Conservation (phyloP, 768 basidiomycete genomes). For the Leccinum subgranulosum region DNA sequence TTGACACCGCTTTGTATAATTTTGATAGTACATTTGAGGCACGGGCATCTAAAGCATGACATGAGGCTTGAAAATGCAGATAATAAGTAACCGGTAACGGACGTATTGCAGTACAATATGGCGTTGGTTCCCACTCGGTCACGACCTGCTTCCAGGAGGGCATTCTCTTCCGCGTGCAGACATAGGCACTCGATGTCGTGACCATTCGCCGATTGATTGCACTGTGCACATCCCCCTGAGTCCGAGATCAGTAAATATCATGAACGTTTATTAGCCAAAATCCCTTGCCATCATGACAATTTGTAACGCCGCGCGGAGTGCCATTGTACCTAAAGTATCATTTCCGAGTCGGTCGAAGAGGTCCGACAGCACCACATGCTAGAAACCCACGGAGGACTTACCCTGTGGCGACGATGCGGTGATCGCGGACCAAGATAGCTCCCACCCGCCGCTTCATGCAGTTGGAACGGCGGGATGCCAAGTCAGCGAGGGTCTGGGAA, state of each 20-base stretch:
- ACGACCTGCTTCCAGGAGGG: constrained; percentile 87
- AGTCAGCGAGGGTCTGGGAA: constrained; percentile 75
- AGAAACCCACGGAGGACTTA: constrained; percentile 29
- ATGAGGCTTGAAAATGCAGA: not conserved
- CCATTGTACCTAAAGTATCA: constrained; percentile 79
- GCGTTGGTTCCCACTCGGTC: constrained; percentile 82
- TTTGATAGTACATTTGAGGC: constrained; percentile 94
- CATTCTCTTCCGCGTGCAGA: constrained; percentile 97
- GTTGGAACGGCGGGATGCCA: constrained; percentile 87
- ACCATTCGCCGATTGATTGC: constrained; percentile 54
- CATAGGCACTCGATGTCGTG: constrained; percentile 81
- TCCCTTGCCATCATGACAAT: constrained; percentile 57
- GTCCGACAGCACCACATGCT: not conserved
- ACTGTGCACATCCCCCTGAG: constrained; percentile 85
- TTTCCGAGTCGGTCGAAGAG: not conserved
- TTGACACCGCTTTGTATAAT: constrained; percentile 94
- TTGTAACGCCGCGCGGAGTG: constrained; percentile 83
- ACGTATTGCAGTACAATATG: constrained; percentile 99
- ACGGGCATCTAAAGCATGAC: constrained; percentile 74
- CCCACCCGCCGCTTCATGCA: constrained; percentile 98
- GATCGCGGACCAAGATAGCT: constrained; percentile 84
- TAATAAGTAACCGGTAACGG: constrained; percentile 27
- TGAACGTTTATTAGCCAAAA: not conserved
- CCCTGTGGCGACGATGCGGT: constrained; percentile 79
- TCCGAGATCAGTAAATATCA: constrained; percentile 54